phyloP scores from a whole-genome alignment of 345 rosid genomes.

The Salix exigua region DNA sequence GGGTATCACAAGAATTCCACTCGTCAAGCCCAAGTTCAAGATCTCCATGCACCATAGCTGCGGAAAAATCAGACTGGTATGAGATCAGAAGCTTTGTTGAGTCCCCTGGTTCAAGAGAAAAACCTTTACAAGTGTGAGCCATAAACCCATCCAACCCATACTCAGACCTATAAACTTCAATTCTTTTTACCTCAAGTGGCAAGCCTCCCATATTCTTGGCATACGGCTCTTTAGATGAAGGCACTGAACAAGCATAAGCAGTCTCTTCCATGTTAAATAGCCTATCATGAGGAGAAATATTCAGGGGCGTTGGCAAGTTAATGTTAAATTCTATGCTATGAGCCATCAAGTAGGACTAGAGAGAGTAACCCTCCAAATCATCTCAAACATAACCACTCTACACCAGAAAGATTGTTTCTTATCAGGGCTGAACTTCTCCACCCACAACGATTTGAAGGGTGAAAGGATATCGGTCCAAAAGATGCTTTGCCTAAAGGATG shows the following conservation, averaged over 20 bases:
- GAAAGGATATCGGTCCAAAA: slow-evolving; percentile 61
- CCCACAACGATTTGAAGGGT: slow-evolving; percentile 54
- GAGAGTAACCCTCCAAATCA: slow-evolving; percentile 59
- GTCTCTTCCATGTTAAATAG: slow-evolving; percentile 36
- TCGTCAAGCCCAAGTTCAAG: slow-evolving; percentile 53
- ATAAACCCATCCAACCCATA: slow-evolving; percentile 53
- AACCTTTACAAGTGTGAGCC: slow-evolving; percentile 52
- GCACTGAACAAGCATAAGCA: slow-evolving; percentile 40
- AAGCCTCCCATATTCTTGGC: slow-evolving; percentile 62
- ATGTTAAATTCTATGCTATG: slow-evolving; percentile 55
- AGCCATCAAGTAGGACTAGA: slow-evolving; percentile 45
- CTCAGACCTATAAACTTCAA: slow-evolving; percentile 51
- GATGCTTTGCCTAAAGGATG: slow-evolving; percentile 49
- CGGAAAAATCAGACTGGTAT: slow-evolving; percentile 50
- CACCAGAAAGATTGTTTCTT: slow-evolving; percentile 70
- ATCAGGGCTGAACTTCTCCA: slow-evolving; percentile 70
- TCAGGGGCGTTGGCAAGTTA: slow-evolving; percentile 31
- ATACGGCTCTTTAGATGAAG: slow-evolving; percentile 53
- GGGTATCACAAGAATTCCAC: slow-evolving; percentile 61
- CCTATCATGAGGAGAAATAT: slow-evolving; percentile 34
- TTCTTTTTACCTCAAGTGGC: slow-evolving; percentile 52
- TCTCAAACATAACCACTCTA: slow-evolving; percentile 65
- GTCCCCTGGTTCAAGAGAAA: slow-evolving; percentile 59
- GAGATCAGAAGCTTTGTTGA: slow-evolving; percentile 53
- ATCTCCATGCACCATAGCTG: slow-evolving; percentile 43